A percentile compares a stretch with the other conserved stretches of the same genome.
Conservation (phyloP, 1,139 yeast species). For the Magnusiomyces suaveolens region DNA sequence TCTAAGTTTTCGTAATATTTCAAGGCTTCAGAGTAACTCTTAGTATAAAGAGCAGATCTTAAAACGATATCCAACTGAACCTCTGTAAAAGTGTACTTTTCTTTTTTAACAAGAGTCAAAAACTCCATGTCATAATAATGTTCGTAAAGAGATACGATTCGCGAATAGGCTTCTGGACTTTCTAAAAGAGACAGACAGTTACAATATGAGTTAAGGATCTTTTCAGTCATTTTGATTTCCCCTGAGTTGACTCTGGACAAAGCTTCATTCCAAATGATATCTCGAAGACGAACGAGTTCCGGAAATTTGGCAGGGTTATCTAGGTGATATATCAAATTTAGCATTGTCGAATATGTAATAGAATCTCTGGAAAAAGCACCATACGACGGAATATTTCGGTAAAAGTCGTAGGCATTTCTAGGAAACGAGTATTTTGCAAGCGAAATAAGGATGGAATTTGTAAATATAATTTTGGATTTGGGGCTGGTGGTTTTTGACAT, state of each 20-base stretch:
- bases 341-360: slow-evolving; percentile 13
- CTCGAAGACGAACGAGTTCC: slow-evolving; percentile 4
- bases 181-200: slow-evolving; percentile 10
- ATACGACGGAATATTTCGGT: slow-evolving; percentile 9
- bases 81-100: slow-evolving; percentile 10
- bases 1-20: slow-evolving; percentile 4
- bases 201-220: slow-evolving; percentile 12
- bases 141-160: slow-evolving; percentile 2
- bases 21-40: slow-evolving; percentile 4
- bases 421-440: slow-evolving; percentile 6
- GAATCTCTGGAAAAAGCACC: slow-evolving; percentile 13
- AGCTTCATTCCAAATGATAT: slow-evolving; percentile 12
- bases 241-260: slow-evolving; percentile 2
- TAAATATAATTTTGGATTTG: slow-evolving; percentile 7
- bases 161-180: slow-evolving; percentile 3
- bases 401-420: slow-evolving; percentile 11
- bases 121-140: slow-evolving; percentile 5
- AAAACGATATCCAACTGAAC: slow-evolving; percentile 12
- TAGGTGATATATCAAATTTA: slow-evolving; percentile 10
- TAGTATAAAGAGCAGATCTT: slow-evolving; percentile 12
- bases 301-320: neutral
- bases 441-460: slow-evolving; percentile 11
- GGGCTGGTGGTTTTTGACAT: slow-evolving; percentile 4
- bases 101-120: neutral
- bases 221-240: slow-evolving; percentile 7